phyloP scores from a whole-genome alignment of 1,284 basidiomycete genomes.

The Trametes hirsuta region DNA sequence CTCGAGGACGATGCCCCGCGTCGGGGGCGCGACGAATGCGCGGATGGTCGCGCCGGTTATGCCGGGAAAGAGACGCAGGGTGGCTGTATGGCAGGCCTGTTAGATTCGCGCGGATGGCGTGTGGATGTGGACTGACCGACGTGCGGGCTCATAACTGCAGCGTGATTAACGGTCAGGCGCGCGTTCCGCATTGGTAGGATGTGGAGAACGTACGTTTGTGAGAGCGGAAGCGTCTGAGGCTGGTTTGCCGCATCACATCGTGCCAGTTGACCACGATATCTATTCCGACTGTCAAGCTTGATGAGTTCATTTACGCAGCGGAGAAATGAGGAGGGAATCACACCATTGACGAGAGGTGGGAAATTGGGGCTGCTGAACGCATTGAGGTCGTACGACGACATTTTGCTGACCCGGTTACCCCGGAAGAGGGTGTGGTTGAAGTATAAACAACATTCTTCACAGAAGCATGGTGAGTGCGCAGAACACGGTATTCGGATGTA shows the following conservation, averaged over 20 bases:
- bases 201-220: constrained; percentile 63
- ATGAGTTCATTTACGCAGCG: too few relatives aligned
- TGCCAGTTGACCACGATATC: constrained; percentile 89
- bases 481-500: neutral
- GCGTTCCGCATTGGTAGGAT: neutral
- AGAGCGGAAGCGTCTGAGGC: constrained; percentile 74
- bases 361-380: constrained; percentile 91
- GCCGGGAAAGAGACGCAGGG: constrained; percentile 85
- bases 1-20: constrained; percentile 83
- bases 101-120: neutral
- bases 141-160: constrained; percentile 73
- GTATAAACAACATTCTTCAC: constrained; percentile 77
- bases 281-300: constrained; percentile 70
- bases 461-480: neutral
- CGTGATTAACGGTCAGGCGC: neutral
- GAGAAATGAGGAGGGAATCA: constrained; percentile 21
- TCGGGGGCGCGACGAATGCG: constrained; percentile 74
- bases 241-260: constrained; percentile 80
- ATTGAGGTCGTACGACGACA: constrained; percentile 83
- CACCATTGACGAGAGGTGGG: constrained; percentile 81
- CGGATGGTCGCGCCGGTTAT: constrained; percentile 73
- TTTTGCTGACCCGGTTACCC: constrained; percentile 87
- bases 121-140: constrained; percentile 57
- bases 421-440: constrained; percentile 89
- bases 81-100: constrained; percentile 47